phyloP scores from a whole-genome alignment of 1,139 yeast genomes.

The Yamadazyma jaroonii region DNA sequence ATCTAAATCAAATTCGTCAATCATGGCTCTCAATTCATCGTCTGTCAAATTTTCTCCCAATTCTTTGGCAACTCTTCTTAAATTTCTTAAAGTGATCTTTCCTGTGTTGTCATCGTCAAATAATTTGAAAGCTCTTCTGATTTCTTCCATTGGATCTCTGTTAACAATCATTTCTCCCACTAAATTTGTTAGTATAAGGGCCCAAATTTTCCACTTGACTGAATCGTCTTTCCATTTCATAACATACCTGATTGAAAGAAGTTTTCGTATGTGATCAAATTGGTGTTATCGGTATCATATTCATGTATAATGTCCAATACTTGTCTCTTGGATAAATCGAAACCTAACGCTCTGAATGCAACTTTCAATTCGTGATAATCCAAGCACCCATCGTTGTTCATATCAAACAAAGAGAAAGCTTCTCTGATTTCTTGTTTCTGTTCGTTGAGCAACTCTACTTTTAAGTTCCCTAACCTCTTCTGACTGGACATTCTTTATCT shows the following conservation, averaged over 20 bases:
- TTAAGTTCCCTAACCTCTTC: constrained; percentile 33
- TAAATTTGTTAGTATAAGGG: constrained; percentile 32
- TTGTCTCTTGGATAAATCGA: constrained; percentile 77
- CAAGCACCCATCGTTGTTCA: constrained; percentile 84
- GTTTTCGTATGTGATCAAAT: constrained; percentile 74
- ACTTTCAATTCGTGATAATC: constrained; percentile 93
- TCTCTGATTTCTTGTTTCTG: constrained; percentile 92
- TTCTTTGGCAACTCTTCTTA: constrained; percentile 88
- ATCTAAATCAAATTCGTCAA: constrained; percentile 94
- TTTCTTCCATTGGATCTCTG: constrained; percentile 92
- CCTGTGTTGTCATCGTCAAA: constrained; percentile 92
- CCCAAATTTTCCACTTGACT: too few relatives aligned
- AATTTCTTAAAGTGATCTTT: constrained; percentile 74
- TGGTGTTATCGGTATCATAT: constrained; percentile 74
- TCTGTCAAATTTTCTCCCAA: constrained; percentile 90
- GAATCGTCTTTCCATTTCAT: neutral
- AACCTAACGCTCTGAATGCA: constrained; percentile 92
- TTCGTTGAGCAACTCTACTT: constrained; percentile 75
- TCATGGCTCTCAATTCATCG: constrained; percentile 94
- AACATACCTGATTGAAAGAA: constrained; percentile 69
- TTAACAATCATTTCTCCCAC: constrained; percentile 77
- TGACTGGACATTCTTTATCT: constrained; percentile 11
- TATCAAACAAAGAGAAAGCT: constrained; percentile 89
- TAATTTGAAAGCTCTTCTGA: constrained; percentile 81
- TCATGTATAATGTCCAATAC: constrained; percentile 80